phyloP scores from a whole-genome alignment of 1,284 basidiomycete genomes.

The Ustilago loliicola region DNA sequence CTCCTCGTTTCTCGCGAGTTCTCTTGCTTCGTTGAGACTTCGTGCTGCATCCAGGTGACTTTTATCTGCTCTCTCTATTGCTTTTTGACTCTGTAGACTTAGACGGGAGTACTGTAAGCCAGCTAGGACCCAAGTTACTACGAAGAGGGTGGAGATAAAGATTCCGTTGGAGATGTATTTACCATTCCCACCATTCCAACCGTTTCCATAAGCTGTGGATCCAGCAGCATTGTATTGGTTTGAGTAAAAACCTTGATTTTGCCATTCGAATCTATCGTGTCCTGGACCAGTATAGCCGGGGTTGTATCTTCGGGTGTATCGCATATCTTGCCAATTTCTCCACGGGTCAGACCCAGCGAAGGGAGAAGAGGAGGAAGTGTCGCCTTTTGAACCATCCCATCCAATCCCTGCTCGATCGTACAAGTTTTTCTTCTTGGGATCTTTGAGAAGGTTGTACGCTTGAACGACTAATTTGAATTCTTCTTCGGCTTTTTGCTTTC shows the following conservation, averaged over 20 bases:
- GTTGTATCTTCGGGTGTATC: slow-evolving; percentile 26
- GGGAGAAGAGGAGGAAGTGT: background rate
- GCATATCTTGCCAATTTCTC: slow-evolving; percentile 27
- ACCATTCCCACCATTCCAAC: slow-evolving; percentile 45
- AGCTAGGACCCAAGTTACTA: slow-evolving; percentile 52
- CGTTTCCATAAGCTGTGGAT: background rate
- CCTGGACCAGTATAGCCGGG: slow-evolving; percentile 12
- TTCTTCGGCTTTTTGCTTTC: slow-evolving; percentile 38
- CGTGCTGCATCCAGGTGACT: slow-evolving; percentile 36
- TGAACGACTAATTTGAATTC: slow-evolving; percentile 55
- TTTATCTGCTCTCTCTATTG: slow-evolving; percentile 34
- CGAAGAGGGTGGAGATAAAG: slow-evolving; percentile 41
- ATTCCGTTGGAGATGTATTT: slow-evolving; percentile 40
- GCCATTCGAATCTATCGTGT: slow-evolving; percentile 50
- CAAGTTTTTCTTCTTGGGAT: slow-evolving; percentile 22
- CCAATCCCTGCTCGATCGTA: slow-evolving; percentile 55
- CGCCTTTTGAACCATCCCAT: slow-evolving; percentile 29
- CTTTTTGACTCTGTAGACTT: slow-evolving; percentile 39
- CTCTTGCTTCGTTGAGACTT: slow-evolving; percentile 30
- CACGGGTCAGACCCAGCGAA: slow-evolving; percentile 5
- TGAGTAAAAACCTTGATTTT: slow-evolving; percentile 33
- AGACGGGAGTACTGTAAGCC: slow-evolving; percentile 45
- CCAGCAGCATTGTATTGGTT: slow-evolving; percentile 15
- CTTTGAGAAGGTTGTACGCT: slow-evolving; percentile 60
- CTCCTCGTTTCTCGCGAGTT: slow-evolving; percentile 32